Conservation (phyloP, 441 rosid genomes). For the Pelargonium australe region DNA sequence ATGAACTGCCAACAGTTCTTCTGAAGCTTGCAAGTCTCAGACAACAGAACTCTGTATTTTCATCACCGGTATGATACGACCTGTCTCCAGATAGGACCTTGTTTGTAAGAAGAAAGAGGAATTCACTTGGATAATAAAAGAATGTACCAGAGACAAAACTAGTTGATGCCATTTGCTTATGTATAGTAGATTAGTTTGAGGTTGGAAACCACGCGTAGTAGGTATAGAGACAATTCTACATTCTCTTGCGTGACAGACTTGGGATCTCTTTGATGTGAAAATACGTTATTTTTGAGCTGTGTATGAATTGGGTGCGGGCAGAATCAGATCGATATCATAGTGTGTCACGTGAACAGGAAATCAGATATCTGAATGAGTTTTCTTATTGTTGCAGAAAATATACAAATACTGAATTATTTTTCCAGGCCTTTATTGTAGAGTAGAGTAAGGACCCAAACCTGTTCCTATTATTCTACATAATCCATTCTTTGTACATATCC, state of each 20-base stretch:
- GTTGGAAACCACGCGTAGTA: no score
- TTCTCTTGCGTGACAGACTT: no score
- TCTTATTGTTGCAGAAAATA: neutral
- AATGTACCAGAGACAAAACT: neutral
- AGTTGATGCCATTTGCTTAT: neutral
- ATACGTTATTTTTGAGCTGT: no score
- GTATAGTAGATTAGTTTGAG: neutral
- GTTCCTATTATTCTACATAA: neutral
- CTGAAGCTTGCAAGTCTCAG: neutral
- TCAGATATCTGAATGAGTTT: neutral
- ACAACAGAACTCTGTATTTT: neutral
- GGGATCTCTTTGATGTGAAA: no score
- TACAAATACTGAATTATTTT: neutral
- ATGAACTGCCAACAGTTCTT: neutral
- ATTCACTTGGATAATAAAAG: no score
- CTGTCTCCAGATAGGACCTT: neutral
- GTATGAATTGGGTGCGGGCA: no score
- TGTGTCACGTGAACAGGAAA: no score
- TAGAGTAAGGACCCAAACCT: neutral
- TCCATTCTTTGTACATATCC: neutral
- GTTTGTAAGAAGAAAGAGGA: neutral
- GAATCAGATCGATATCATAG: no score
- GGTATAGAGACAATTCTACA: no score
- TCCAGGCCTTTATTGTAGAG: neutral
- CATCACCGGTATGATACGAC: neutral